phyloP scores from a whole-genome alignment of 1,284 basidiomycete genomes.

The Pterula multifida region DNA sequence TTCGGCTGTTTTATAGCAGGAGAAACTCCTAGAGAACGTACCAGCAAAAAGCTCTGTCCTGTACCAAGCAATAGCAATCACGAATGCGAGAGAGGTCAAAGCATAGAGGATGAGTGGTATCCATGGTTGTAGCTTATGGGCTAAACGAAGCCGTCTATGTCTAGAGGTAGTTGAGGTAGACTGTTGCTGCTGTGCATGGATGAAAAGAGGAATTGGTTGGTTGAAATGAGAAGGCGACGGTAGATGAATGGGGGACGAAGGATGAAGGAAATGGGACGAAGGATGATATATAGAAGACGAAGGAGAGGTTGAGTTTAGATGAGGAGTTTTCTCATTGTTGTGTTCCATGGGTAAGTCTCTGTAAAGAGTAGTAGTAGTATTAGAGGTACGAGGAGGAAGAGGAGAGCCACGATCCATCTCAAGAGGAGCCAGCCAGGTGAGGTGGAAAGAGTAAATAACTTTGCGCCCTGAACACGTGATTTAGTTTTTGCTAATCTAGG shows the following conservation, averaged over 20 bases:
- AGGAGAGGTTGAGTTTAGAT: constrained; percentile 4
- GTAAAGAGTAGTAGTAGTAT: constrained; percentile 12
- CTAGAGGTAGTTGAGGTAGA: constrained; percentile 24
- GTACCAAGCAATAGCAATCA: constrained; percentile 64
- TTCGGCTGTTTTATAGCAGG: constrained; percentile 1
- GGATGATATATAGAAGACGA: constrained; percentile 11
- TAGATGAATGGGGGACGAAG: constrained; percentile 9
- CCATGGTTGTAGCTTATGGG: constrained; percentile 53
- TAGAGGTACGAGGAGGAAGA: constrained; percentile 6
- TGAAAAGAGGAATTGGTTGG: constrained; percentile 13
- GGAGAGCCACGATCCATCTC: constrained; percentile 1
- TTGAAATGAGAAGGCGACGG: constrained; percentile 9
- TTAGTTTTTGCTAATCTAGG: neutral
- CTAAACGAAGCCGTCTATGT: constrained; percentile 40
- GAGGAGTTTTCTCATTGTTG: constrained; percentile 9
- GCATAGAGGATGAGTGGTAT: constrained; percentile 59
- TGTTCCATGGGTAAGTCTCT: constrained; percentile 8
- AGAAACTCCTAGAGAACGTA: constrained; percentile 23
- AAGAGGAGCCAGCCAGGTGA: constrained; percentile 7
- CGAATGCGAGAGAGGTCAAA: constrained; percentile 53
- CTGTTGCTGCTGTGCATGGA: neutral
- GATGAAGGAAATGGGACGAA: constrained; percentile 3
- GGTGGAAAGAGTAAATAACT: constrained; percentile 9
- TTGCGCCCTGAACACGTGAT: neutral
- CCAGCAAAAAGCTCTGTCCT: constrained; percentile 61